phyloP scores from a whole-genome alignment of 768 basidiomycete genomes.

The Termitomyces sp. region DNA sequence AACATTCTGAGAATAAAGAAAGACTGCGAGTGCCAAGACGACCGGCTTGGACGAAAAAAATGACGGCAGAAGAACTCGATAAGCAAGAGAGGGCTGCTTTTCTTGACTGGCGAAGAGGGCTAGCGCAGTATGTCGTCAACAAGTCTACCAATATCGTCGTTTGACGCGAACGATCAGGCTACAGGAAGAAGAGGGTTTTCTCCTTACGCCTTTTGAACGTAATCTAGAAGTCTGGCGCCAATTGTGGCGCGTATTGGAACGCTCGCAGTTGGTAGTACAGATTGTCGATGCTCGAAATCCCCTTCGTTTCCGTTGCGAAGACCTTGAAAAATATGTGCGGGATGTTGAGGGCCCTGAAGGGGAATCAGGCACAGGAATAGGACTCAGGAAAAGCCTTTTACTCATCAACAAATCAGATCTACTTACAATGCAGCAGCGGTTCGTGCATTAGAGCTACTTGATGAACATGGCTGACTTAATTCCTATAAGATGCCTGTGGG shows the following conservation, averaged over 20 bases:
- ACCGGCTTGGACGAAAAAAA: slow-evolving; percentile 82
- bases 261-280: slow-evolving; percentile 91
- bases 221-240: slow-evolving; percentile 99
- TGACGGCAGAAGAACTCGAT: slow-evolving; percentile 76
- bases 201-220: slow-evolving; percentile 95
- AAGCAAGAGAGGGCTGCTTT: slow-evolving; percentile 86
- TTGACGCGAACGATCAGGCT: slow-evolving; percentile 42
- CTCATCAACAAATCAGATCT: slow-evolving; percentile 97
- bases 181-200: slow-evolving; percentile 79
- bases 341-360: slow-evolving; percentile 84
- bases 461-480: background rate
- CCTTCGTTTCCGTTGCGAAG: slow-evolving; percentile 85
- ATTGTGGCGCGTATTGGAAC: slow-evolving; percentile 93
- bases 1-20: slow-evolving; percentile 67
- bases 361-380: slow-evolving; percentile 70
- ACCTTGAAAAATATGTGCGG: slow-evolving; percentile 78
- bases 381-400: slow-evolving; percentile 68
- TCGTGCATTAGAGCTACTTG: slow-evolving; percentile 1
- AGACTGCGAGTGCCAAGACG: slow-evolving; percentile 84
- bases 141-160: background rate
- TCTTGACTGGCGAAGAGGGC: slow-evolving; percentile 85
- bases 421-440: slow-evolving; percentile 84
- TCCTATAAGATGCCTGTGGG: slow-evolving; percentile 68
- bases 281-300: slow-evolving; percentile 97
- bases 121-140: slow-evolving; percentile 73